These are phyloP conservation scores for Neonectria magnoliae DNA, from an alignment of 2,329 filamentous ascomycete species.

Conservation along the genomic window DNA sequence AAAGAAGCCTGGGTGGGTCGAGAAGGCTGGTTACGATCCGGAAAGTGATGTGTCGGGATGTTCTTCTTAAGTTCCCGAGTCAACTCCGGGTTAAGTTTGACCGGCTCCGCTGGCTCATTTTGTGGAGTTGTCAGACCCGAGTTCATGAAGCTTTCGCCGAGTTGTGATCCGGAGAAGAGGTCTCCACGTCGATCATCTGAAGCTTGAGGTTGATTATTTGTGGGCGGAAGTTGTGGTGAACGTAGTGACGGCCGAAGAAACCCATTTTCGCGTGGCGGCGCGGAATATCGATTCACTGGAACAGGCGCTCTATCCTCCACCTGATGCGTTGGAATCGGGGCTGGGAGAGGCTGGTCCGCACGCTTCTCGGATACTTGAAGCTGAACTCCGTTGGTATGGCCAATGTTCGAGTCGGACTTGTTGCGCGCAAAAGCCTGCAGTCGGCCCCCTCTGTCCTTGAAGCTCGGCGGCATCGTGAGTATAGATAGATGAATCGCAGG, in stretches of 20 bases:
- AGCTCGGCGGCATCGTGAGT: slow-evolving; percentile 42
- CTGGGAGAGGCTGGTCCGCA: slow-evolving; percentile 29
- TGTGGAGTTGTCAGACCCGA: slow-evolving; percentile 51
- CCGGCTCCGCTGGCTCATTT: slow-evolving; percentile 43
- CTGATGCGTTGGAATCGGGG: slow-evolving; percentile 39
- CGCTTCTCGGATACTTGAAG: slow-evolving; percentile 33
- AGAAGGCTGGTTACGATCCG: slow-evolving; percentile 26
- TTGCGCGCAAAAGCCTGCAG: slow-evolving; percentile 46
- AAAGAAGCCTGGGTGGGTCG: slow-evolving; percentile 39
- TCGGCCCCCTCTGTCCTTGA: slow-evolving; percentile 46
- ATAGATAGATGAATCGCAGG: not conserved
- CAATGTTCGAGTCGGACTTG: slow-evolving; percentile 37
- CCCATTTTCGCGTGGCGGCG: slow-evolving; percentile 41
- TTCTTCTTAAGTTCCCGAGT: slow-evolving; percentile 39
- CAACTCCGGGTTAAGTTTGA: slow-evolving; percentile 38
- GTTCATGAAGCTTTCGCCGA: slow-evolving; percentile 53
- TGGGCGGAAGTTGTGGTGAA: slow-evolving; percentile 30
- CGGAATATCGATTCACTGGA: slow-evolving; percentile 45
- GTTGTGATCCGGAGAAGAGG: slow-evolving; percentile 52
- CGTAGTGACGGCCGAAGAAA: slow-evolving; percentile 38
- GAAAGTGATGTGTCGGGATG: slow-evolving; percentile 27
- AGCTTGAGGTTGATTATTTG: slow-evolving; percentile 29
- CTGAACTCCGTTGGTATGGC: slow-evolving; percentile 30
- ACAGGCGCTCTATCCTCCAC: slow-evolving; percentile 49
- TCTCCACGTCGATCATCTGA: slow-evolving; percentile 34